phyloP scores from a whole-genome alignment of 2,329 filamentous ascomycete genomes.

The Exophiala lecanii-corni region DNA sequence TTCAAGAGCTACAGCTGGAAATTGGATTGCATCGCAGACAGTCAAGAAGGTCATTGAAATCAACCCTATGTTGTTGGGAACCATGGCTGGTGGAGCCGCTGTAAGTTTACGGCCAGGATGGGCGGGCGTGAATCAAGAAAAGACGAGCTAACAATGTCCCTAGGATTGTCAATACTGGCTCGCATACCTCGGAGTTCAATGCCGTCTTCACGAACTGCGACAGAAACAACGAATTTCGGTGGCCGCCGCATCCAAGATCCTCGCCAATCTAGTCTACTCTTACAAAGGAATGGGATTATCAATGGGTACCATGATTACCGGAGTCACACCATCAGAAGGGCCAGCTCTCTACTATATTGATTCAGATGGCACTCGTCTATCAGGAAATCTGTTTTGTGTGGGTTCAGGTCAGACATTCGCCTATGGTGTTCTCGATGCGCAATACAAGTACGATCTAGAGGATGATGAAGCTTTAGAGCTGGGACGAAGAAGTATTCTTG shows the following conservation, averaged over 20 bases:
- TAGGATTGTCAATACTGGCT: conserved; percentile 99
- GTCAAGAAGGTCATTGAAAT: conserved; percentile 99
- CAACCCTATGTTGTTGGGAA: conserved; percentile 88
- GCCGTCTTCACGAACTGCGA: conserved; percentile 95
- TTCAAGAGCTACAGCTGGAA: conserved; percentile 91
- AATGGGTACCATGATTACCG: conserved; percentile 99
- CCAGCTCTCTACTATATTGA: conserved; percentile 99
- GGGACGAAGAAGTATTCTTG: conserved; percentile 85
- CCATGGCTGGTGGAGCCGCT: conserved; percentile 96
- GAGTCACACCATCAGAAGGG: conserved; percentile 90
- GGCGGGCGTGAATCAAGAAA: background rate
- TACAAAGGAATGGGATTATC: conserved; percentile 99
- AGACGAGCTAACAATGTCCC: conserved; percentile 23
- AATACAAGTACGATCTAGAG: conserved; percentile 85
- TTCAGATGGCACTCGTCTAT: conserved; percentile 85
- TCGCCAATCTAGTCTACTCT: conserved; percentile 94
- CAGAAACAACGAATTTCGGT: conserved; percentile 99
- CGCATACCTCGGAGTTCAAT: conserved; percentile 97
- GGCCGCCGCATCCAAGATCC: conserved; percentile 94
- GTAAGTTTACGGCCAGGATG: conserved; percentile 42
- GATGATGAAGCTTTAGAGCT: conserved; percentile 87
- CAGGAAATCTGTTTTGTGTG: conserved; percentile 96
- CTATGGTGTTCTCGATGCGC: conserved; percentile 93
- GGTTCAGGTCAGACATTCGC: conserved; percentile 98
- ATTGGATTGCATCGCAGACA: conserved; percentile 99